Evolutionary conservation across 2,329 filamentous ascomycete genomes (phyloP).

Genomic region (Diaporthe sp.): DNA sequence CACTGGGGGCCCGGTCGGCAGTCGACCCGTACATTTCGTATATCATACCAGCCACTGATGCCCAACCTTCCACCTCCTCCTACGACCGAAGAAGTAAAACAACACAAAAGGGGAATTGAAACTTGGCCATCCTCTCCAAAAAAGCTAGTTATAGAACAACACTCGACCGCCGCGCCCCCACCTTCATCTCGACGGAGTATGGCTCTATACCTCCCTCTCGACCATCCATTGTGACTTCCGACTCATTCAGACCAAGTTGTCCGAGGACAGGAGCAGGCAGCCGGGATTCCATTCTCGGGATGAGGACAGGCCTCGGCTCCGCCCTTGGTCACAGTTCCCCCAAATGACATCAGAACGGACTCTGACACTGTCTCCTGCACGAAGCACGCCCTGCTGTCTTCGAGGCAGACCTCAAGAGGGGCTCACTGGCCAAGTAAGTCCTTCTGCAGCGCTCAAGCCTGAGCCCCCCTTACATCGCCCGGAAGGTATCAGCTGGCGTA

Average conservation of each 20-base stretch:
- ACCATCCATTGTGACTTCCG: neutral
- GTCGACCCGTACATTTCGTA: slow-evolving; percentile 35
- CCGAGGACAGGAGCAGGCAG: neutral
- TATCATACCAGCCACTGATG: slow-evolving; percentile 38
- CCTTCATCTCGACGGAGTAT: neutral
- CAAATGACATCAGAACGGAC: neutral
- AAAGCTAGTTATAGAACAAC: slow-evolving; percentile 31
- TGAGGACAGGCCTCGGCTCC: neutral
- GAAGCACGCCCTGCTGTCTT: slow-evolving; percentile 3
- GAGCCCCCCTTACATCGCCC: neutral
- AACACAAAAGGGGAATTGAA: slow-evolving; percentile 36
- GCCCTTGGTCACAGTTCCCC: neutral
- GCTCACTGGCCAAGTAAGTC: neutral
- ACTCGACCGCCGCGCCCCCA: slow-evolving; percentile 2
- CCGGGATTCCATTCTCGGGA: neutral
- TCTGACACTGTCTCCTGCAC: neutral
- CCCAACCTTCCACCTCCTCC: slow-evolving; percentile 30
- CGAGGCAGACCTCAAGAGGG: slow-evolving; percentile 1
- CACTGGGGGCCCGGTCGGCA: slow-evolving; percentile 1
- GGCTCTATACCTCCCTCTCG: neutral
- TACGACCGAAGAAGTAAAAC: slow-evolving; percentile 20
- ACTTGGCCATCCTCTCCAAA: slow-evolving; percentile 26
- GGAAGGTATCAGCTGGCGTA: neutral
- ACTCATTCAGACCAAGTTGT: neutral
- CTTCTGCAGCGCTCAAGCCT: neutral